Base-by-base conservation (phyloP, 2,329 filamentous ascomycete genomes). In the Alternaria viburni region DNA sequence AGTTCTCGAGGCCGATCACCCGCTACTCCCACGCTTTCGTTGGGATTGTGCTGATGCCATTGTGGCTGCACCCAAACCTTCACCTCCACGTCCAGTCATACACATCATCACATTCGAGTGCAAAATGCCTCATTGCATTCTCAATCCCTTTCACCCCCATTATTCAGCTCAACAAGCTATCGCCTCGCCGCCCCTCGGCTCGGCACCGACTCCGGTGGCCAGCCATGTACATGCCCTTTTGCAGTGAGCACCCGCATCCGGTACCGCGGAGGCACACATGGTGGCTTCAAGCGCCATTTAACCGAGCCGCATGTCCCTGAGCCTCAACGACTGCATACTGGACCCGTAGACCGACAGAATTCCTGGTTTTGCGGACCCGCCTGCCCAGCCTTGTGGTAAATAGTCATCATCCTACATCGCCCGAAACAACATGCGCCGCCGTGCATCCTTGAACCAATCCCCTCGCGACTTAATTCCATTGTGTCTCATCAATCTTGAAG, bases 241-340 rank as follows among this genome's bases (percentile, higher is more conserved):
- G 57, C 21, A 28, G 45, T 55, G 55, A 13, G 30, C 46, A 47
- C 41, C 58, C 61, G 49, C 41, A 36, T 30, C 58, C 61, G 52
- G 43, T 56, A 32, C 54, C 52, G 19, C 56, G 57, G 56, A 57
- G 44, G 50, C 41, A 57, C 30, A 55, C 61, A 55, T 47, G 50
- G 41, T 68, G 54, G 50, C 61, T 57, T 61, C 32, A 32, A 19
- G 36, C 44, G 43, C 64, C 59, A 55, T 65, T 62, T 46, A 63
- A 30, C 65, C 65, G 65, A 59, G 59, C 62, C 54, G 47, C 23
- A 26, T 46, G 32, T 28, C 46, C 47, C 17, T 54, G 41, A 57
- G 61, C 61, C 61, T 61, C 66, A 54, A 32, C 32, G 44, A 21
- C 23, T 64, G 63, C 61, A 61, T 64, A 46, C n/a, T 28, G 51